Conservation (phyloP, 805 yeast species). For the Clavispora phyllophila region DNA sequence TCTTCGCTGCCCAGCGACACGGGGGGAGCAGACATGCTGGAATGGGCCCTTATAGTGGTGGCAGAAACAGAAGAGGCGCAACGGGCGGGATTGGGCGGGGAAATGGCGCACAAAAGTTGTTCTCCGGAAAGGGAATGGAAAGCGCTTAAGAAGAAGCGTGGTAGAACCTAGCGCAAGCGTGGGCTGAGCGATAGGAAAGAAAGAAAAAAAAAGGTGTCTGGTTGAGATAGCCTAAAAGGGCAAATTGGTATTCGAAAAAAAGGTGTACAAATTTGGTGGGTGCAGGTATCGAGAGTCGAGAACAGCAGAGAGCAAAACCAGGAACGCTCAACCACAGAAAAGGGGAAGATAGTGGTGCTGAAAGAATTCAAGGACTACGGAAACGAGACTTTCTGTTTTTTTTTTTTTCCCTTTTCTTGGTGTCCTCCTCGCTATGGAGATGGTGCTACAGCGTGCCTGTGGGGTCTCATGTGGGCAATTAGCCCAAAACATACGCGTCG, state of each 20-base stretch:
- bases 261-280: not conserved
- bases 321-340: not conserved
- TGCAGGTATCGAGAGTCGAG: slow-evolving; percentile 1
- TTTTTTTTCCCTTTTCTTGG: no score
- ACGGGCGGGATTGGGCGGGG: not conserved
- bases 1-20: slow-evolving; percentile 7
- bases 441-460: not conserved
- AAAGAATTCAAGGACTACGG: no score
- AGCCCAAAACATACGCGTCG: slow-evolving; percentile 3
- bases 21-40: not conserved
- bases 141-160: not conserved
- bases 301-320: not conserved
- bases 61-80: not conserved
- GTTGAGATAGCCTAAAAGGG: not conserved
- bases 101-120: not conserved
- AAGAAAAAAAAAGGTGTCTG: not conserved
- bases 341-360: no score
- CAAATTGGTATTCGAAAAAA: not conserved
- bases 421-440: not conserved
- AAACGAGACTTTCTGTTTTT: no score
- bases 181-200: no score
- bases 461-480: not conserved
- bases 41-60: not conserved
- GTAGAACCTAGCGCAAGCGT: not conserved
- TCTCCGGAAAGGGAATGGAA: not conserved